A percentile compares a stretch with the other conserved stretches of the same genome.
These are phyloP conservation scores for Hebeloma cylindrosporum DNA, from an alignment of 768 basidiomycete species.

Conservation along the genomic window DNA sequence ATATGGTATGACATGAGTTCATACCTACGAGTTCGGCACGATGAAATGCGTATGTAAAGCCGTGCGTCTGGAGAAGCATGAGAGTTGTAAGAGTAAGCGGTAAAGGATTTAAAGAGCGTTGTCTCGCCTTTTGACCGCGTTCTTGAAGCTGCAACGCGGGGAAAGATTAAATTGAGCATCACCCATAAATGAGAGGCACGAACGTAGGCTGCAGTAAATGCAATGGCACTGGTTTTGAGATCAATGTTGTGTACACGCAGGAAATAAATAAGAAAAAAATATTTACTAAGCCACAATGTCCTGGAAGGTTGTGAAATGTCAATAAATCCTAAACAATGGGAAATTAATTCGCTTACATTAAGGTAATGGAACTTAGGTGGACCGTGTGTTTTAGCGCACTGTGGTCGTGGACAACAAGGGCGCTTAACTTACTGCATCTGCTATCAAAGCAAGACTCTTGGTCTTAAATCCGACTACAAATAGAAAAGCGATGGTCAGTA, in stretches of 20 bases:
- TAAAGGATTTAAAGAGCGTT: slow-evolving; percentile 23
- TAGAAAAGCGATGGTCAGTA: slow-evolving; percentile 1
- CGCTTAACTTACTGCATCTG: too few relatives aligned
- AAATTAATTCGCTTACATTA: slow-evolving; percentile 5
- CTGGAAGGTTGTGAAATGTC: slow-evolving; percentile 20
- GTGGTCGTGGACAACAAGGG: too few relatives aligned
- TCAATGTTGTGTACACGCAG: not conserved
- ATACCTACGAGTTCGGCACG: slow-evolving; percentile 56
- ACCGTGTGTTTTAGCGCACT: too few relatives aligned
- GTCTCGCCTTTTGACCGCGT: slow-evolving; percentile 40
- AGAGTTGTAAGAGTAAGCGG: slow-evolving; percentile 6
- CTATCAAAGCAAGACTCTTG: slow-evolving; percentile 54
- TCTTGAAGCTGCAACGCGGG: slow-evolving; percentile 35
- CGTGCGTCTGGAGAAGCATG: slow-evolving; percentile 36
- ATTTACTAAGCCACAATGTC: slow-evolving; percentile 49
- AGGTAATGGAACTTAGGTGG: slow-evolving; percentile 8
- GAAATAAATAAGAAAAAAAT: not conserved
- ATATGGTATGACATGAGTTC: slow-evolving; percentile 14
- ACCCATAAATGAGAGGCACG: slow-evolving; percentile 16
- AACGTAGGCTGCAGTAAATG: slow-evolving; percentile 47
- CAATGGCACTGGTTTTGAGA: slow-evolving; percentile 40
- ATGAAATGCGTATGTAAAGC: slow-evolving; percentile 56
- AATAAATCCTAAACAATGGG: not conserved
- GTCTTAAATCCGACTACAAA: slow-evolving; percentile 52
- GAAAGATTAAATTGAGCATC: not conserved